These are phyloP conservation scores for Deinandra increscens DNA, from an alignment of 129 eudicot genomes.

Conservation along the genomic window DNA sequence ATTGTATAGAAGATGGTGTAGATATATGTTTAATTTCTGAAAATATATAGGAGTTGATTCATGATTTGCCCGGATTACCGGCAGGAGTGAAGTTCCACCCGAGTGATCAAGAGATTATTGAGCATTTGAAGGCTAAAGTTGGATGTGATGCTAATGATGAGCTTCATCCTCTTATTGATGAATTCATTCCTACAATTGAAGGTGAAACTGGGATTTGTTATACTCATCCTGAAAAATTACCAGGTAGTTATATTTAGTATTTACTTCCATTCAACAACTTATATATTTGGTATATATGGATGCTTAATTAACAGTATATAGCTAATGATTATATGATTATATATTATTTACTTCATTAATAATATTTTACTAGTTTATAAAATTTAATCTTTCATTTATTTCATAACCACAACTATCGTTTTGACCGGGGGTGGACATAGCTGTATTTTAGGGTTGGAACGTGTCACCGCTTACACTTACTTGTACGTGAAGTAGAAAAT, in stretches of 20 bases:
- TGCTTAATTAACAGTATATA: too few species aligned
- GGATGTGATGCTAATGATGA: slow-evolving; percentile 43
- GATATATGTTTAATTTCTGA: neutral
- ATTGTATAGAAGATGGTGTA: neutral
- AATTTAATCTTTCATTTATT: too few species aligned
- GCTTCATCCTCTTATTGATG: slow-evolving; percentile 81
- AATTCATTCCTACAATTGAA: slow-evolving; percentile 80
- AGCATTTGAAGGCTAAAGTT: slow-evolving; percentile 87
- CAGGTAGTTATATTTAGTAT: slow-evolving; percentile 42
- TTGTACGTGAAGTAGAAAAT: too few species aligned
- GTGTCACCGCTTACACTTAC: too few species aligned
- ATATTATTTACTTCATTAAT: too few species aligned
- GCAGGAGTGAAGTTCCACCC: slow-evolving; percentile 99
- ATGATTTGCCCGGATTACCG: slow-evolving; percentile 84
- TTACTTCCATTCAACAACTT: too few species aligned
- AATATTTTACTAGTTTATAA: too few species aligned
- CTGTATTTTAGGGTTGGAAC: too few species aligned
- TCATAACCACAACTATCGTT: too few species aligned
- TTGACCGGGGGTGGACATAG: too few species aligned
- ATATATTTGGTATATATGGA: too few species aligned
- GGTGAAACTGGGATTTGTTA: slow-evolving; percentile 97
- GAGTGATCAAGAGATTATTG: slow-evolving; percentile 76
- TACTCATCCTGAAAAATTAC: slow-evolving; percentile 96
- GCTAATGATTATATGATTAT: too few species aligned
- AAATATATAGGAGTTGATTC: slow-evolving; percentile 41